phyloP scores from a whole-genome alignment of 306 rosid genomes.

The Aeschynomene evenia region DNA sequence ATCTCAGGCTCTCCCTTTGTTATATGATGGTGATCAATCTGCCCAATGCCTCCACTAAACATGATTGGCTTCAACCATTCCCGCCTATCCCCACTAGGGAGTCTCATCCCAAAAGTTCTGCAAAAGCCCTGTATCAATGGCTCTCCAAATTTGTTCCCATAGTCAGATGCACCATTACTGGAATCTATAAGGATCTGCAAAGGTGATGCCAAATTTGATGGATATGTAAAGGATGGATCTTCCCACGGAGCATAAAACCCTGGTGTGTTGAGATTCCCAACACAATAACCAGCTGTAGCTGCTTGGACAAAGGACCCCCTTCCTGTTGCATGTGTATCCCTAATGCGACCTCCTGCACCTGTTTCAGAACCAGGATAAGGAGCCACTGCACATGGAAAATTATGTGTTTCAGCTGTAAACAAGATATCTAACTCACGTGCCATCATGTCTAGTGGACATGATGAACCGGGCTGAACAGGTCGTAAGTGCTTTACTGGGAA shows the following conservation, averaged over 20 bases:
- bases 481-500: slow-evolving; percentile 66
- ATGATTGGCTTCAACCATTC: slow-evolving; percentile 99
- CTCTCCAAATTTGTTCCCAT: slow-evolving; percentile 96
- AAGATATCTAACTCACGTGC: slow-evolving; percentile 60
- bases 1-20: slow-evolving; percentile 79
- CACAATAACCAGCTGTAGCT: slow-evolving; percentile 94
- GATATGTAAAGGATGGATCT: slow-evolving; percentile 75
- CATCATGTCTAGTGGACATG: slow-evolving; percentile 49
- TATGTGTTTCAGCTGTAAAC: slow-evolving; percentile 93
- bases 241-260: slow-evolving; percentile 90
- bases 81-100: slow-evolving; percentile 87
- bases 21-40: slow-evolving; percentile 81
- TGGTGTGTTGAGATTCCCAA: slow-evolving; percentile 76
- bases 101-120: slow-evolving; percentile 93
- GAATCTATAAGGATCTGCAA: slow-evolving; percentile 83
- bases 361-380: slow-evolving; percentile 98
- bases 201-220: slow-evolving; percentile 85
- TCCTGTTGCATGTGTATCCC: slow-evolving; percentile 97
- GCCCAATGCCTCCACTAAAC: slow-evolving; percentile 94
- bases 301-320: slow-evolving; percentile 91
- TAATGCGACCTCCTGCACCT: slow-evolving; percentile 91
- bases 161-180: slow-evolving; percentile 93
- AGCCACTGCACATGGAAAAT: slow-evolving; percentile 97
- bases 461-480: slow-evolving; percentile 68
- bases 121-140: slow-evolving; percentile 96